These are phyloP conservation scores for Tolypocladium guangdongense DNA, from an alignment of 2,329 filamentous ascomycete species.

Conservation along the genomic window DNA sequence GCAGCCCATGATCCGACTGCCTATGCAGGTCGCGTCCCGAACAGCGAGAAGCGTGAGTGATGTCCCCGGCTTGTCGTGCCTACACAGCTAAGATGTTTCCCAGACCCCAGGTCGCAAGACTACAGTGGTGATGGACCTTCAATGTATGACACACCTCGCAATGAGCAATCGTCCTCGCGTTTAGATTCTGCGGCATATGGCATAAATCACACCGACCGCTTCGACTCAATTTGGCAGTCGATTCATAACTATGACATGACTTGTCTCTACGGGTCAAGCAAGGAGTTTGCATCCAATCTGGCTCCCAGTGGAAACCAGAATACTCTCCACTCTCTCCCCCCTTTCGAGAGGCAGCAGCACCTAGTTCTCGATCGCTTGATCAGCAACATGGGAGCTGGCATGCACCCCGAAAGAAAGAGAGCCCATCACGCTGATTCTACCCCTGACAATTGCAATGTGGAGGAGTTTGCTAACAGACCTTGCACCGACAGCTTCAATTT, in stretches of 20 bases:
- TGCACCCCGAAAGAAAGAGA: slow-evolving; percentile 7
- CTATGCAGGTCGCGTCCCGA: neutral
- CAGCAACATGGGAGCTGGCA: slow-evolving; percentile 12
- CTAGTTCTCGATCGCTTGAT: slow-evolving; percentile 26
- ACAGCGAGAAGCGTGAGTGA: neutral
- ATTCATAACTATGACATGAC: neutral
- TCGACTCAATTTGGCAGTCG: neutral
- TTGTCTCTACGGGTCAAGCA: slow-evolving; percentile 1
- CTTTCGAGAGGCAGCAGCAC: slow-evolving; percentile 30
- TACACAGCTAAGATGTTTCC: neutral
- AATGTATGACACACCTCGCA: slow-evolving; percentile 33
- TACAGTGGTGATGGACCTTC: slow-evolving; percentile 21
- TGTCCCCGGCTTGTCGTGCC: too few species aligned
- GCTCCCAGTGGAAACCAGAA: slow-evolving; percentile 22
- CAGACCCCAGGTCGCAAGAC: neutral
- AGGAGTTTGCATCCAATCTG: slow-evolving; percentile 3
- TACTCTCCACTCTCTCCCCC: slow-evolving; percentile 15
- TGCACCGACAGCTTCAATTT: slow-evolving; percentile 39
- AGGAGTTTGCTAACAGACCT: slow-evolving; percentile 20
- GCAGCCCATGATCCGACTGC: neutral
- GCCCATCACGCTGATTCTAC: neutral
- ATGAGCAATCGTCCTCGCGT: slow-evolving; percentile 4
- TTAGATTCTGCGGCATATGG: slow-evolving; percentile 7
- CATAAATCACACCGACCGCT: neutral
- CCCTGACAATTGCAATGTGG: neutral